phyloP scores from a whole-genome alignment of 257 asterid genomes.

The Mentha longifolia region DNA sequence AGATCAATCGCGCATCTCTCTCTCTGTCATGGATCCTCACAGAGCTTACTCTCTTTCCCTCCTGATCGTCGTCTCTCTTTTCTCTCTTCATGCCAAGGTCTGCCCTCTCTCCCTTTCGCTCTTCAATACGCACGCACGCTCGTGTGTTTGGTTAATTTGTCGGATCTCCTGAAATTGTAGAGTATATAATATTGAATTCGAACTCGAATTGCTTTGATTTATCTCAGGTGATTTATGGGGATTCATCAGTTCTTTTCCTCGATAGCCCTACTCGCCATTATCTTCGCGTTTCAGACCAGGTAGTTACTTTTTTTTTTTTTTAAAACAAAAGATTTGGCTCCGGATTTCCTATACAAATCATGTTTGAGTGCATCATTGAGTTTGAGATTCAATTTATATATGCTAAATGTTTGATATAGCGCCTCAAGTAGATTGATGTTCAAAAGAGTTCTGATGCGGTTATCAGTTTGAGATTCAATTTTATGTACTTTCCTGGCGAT shows the following conservation, averaged over 20 bases:
- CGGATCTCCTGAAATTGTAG: conserved; percentile 29
- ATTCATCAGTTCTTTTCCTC: conserved; percentile 63
- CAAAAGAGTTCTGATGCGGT: conserved; percentile 9
- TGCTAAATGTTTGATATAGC: background rate
- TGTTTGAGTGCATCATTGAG: conserved; percentile 4
- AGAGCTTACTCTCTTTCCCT: conserved; percentile 34
- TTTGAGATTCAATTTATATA: background rate
- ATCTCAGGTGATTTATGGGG: conserved; percentile 58
- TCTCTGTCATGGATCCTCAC: conserved; percentile 43
- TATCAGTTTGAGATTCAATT: conserved; percentile 2
- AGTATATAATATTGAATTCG: background rate
- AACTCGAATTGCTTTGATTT: conserved; percentile 35
- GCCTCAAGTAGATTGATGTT: conserved; percentile 3
- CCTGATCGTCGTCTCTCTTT: conserved; percentile 43
- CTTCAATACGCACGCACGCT: background rate
- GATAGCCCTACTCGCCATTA: conserved; percentile 64
- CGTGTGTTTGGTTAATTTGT: conserved; percentile 27
- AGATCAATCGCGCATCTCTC: conserved; percentile 41
- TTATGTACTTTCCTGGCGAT: background rate
- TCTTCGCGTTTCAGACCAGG: conserved; percentile 59
- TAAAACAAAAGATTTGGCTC: background rate
- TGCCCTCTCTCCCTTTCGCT: conserved; percentile 3
- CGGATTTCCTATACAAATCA: background rate
- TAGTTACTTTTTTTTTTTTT: conserved; percentile 11
- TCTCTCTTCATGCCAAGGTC: conserved; percentile 51